Evolutionary conservation across 2,329 filamentous ascomycete species (phyloP), one percentile per base, ranked within the genome.

Genomic region (Beauveria australis): DNA sequence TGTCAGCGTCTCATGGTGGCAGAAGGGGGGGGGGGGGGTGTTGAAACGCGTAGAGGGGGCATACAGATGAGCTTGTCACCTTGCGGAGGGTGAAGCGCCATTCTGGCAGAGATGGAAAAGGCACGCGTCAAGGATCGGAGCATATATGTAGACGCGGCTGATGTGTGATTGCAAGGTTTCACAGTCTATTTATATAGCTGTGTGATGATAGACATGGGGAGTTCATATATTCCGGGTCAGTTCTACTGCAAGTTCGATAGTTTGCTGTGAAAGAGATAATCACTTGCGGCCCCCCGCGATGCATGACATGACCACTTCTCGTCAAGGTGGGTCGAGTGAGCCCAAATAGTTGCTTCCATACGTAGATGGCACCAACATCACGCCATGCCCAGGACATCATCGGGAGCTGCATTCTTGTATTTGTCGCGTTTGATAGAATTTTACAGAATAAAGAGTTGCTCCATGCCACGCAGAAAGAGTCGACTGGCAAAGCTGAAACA

Each of bases 41-140:
- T 46, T 4, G 41, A 14, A 16, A 40, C 44, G 14, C 47, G 10
- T 9, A 33, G 48, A 18, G 18, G 49, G 3, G n/a, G 67, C 78
- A 66, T 74, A 81, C 79, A 81, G 49, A 81, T 81, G 61, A 81
- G 75, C 67, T 81, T 81, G 51, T 67, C 68, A 57, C 73, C 73
- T 52, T 75, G 71, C 2, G 74, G 66, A 3, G 73, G 71, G 63
- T 79, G 71, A 26, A 80, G 73, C 51, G 78, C 77, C 78, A 81
- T 81, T 64, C 63, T 76, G 61, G 68, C 59, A 41, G 66, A 67
- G 48, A 65, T 61, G 55, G 63, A 63, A 14, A 71, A 60, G 43
- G 63, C 62, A 43, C 63, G 53, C 14, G 59, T 44, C 5, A 56
- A 49, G 18, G 24, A 55, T 19, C 53, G 53, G 30, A 51, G 49